Evolutionary conservation across 306 rosid genomes (phyloP).

Genomic region (Astragalus glycyphyllos): DNA sequence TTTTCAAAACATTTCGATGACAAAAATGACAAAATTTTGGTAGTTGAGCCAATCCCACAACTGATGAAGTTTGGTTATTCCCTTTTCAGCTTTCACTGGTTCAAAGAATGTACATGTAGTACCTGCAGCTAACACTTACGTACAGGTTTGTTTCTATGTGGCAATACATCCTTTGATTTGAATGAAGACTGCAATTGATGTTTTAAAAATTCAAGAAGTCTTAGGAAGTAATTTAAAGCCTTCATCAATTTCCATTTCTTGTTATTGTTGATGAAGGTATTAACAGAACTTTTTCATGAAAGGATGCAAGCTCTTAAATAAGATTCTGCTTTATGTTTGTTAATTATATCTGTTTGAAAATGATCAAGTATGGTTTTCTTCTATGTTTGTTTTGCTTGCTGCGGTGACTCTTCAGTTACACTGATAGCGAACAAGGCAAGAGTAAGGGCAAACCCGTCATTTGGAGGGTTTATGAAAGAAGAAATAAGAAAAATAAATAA

Average conservation of each 20-base stretch:
- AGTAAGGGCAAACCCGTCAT: too few species aligned
- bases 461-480: too few species aligned
- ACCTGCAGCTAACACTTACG: constrained; percentile 84
- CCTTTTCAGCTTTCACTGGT: constrained; percentile 80
- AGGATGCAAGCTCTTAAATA: constrained; percentile 27
- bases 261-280: constrained; percentile 22
- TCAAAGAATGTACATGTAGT: constrained; percentile 67
- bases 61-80: constrained; percentile 45
- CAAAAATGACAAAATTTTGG: constrained; percentile 29
- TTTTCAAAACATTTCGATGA: constrained; percentile 32
- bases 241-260: constrained; percentile 23
- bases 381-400: constrained; percentile 35
- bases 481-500: too few species aligned
- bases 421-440: too few species aligned
- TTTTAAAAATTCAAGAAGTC: constrained; percentile 20
- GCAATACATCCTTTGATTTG: constrained; percentile 6
- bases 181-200: constrained; percentile 21
- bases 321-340: constrained; percentile 8
- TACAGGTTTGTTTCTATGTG: constrained; percentile 67
- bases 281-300: background rate
- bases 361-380: constrained; percentile 35
- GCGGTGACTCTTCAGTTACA: constrained; percentile 18
- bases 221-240: constrained; percentile 22
- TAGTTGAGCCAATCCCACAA: constrained; percentile 41
- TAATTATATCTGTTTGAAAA: constrained; percentile 26